Evolutionary conservation across 2,329 filamentous ascomycete species (phyloP).

Genomic region (Fusarium tuaranense): DNA sequence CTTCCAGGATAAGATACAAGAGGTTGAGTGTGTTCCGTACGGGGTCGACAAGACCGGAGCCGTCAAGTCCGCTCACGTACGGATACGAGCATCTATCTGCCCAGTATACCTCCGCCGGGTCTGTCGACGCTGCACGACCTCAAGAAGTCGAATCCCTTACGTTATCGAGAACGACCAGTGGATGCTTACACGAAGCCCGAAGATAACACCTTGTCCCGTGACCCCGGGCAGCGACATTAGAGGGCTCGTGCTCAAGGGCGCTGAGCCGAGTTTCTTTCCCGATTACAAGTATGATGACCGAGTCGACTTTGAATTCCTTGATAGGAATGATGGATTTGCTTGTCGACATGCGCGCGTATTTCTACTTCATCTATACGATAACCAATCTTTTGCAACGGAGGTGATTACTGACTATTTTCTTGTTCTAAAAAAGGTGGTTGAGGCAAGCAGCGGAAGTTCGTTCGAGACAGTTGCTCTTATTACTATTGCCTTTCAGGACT

Average conservation of each 20-base stretch:
- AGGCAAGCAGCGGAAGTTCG: neutral
- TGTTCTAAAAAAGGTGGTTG: neutral
- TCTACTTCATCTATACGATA: neutral
- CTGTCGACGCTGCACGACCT: neutral
- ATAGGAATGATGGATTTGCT: neutral
- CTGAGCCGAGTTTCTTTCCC: neutral
- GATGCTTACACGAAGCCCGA: neutral
- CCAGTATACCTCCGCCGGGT: neutral
- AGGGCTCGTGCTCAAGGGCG: neutral
- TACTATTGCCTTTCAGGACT: neutral
- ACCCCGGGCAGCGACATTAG: neutral
- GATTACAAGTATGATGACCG: neutral
- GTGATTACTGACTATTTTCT: neutral
- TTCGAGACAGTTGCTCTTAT: neutral
- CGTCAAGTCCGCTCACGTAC: neutral
- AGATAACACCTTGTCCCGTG: neutral
- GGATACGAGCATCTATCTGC: neutral
- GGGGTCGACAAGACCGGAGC: neutral
- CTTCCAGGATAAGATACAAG: neutral
- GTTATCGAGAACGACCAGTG: neutral
- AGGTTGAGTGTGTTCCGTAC: neutral
- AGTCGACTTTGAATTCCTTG: neutral
- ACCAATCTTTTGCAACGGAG: neutral
- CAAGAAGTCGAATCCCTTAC: neutral
- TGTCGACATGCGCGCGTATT: neutral